phyloP scores from a whole-genome alignment of 768 basidiomycete genomes.

The Pleurotus sapidus region DNA sequence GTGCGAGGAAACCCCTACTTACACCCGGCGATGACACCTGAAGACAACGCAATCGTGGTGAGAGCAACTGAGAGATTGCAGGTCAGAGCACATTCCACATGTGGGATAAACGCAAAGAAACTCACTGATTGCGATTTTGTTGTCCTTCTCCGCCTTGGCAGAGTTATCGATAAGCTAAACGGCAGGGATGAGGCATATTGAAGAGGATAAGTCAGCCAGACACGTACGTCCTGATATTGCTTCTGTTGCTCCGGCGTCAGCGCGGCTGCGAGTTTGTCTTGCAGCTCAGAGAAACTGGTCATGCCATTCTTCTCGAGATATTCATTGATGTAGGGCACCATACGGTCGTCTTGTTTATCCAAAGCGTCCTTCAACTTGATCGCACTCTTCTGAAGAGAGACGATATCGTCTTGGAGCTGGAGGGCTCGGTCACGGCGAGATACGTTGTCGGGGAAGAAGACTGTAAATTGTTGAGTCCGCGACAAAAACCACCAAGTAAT shows the following conservation, averaged over 20 bases:
- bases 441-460: conserved; percentile 5
- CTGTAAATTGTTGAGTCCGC: not conserved
- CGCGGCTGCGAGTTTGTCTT: not conserved
- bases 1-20: not conserved
- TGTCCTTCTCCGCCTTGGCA: not conserved
- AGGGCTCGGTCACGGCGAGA: conserved; percentile 1
- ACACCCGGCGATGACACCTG: not conserved
- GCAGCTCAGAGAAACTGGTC: conserved; percentile 2
- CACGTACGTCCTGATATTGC: not conserved
- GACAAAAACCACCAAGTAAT: too few species aligned
- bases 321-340: conserved; percentile 3
- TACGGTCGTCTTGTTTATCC: conserved; percentile 1
- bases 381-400: not conserved
- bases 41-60: not conserved
- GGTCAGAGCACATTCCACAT: too few species aligned
- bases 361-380: not conserved
- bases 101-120: not conserved
- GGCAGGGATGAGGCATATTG: not conserved
- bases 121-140: conserved; percentile 1
- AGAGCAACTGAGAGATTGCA: not conserved
- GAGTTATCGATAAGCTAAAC: not conserved
- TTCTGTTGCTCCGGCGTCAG: conserved; percentile 1
- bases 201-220: not conserved
- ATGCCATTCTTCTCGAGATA: not conserved
- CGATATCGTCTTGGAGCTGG: conserved; percentile 4